phyloP scores from a whole-genome alignment of 2,329 filamentous ascomycete species.

The Pestalotiopsis sp. region DNA sequence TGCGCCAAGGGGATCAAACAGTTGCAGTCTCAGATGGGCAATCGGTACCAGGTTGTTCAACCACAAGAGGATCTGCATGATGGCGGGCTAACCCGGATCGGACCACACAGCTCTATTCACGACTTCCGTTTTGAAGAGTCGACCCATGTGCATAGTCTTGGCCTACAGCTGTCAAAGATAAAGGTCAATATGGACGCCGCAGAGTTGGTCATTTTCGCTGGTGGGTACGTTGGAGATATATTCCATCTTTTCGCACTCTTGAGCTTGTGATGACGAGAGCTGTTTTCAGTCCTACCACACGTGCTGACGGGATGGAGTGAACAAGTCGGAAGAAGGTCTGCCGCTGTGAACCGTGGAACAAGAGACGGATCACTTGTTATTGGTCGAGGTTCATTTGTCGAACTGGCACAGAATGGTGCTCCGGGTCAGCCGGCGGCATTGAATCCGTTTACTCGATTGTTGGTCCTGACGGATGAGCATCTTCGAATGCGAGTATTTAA shows the following conservation, averaged over 20 bases:
- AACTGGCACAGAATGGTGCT: no score
- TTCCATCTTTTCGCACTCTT: background rate
- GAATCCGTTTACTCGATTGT: no score
- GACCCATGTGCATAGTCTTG: constrained; percentile 8
- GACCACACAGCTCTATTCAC: constrained; percentile 3
- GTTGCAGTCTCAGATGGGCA: constrained; percentile 11
- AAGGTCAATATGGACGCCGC: background rate
- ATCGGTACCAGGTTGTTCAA: constrained; percentile 7
- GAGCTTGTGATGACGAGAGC: background rate
- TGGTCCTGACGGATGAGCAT: no score
- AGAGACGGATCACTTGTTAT: background rate
- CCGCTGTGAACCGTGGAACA: background rate
- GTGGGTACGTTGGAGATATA: background rate
- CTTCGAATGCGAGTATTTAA: no score
- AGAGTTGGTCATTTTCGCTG: background rate
- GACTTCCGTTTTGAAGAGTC: constrained; percentile 4
- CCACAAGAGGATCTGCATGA: background rate
- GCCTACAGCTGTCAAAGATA: constrained; percentile 6
- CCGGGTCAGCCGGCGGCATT: no score
- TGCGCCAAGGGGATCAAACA: constrained; percentile 11
- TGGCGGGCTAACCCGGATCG: background rate
- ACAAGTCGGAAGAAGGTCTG: background rate
- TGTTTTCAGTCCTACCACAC: background rate
- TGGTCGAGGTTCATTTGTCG: background rate
- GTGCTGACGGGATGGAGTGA: background rate